These are phyloP conservation scores for Aschersonia sp. DNA, from an alignment of 2,329 filamentous ascomycete species.

Conservation along the genomic window DNA sequence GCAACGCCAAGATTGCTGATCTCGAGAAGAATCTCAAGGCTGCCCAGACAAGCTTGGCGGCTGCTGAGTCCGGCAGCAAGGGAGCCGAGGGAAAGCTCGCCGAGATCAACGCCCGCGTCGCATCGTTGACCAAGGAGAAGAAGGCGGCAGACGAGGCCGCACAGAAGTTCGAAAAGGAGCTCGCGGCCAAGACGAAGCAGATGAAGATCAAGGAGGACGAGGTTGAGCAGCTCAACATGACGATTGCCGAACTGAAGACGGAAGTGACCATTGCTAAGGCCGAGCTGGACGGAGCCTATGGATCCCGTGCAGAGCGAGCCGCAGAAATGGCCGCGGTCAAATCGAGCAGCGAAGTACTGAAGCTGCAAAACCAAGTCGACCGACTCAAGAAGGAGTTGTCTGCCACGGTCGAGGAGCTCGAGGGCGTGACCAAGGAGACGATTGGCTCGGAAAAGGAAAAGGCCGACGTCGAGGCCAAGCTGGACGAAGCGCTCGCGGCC, in stretches of 20 bases:
- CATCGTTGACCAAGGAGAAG: slow-evolving; percentile 13
- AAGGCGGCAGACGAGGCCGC: slow-evolving; percentile 13
- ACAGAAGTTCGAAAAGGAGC: slow-evolving; percentile 12
- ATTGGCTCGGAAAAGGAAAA: slow-evolving; percentile 35
- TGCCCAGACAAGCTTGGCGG: slow-evolving; percentile 8
- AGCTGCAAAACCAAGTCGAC: slow-evolving; percentile 32
- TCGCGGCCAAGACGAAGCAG: slow-evolving; percentile 23
- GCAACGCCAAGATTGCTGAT: slow-evolving; percentile 22
- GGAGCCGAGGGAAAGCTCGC: slow-evolving; percentile 19
- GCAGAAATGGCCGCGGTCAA: slow-evolving; percentile 41
- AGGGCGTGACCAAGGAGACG: slow-evolving; percentile 37
- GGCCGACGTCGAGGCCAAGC: slow-evolving; percentile 25
- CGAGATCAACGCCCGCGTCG: slow-evolving; percentile 16
- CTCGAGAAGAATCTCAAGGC: slow-evolving; percentile 17
- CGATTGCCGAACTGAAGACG: slow-evolving; percentile 44
- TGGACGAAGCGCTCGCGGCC: slow-evolving; percentile 15
- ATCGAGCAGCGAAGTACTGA: slow-evolving; percentile 27
- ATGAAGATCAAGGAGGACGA: slow-evolving; percentile 34
- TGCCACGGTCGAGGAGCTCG: slow-evolving; percentile 34
- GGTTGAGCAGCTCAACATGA: slow-evolving; percentile 33
- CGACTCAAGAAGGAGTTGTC: slow-evolving; percentile 35
- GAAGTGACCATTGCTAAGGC: slow-evolving; percentile 46
- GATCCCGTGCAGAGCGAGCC: slow-evolving; percentile 41
- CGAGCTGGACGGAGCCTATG: slow-evolving; percentile 47
- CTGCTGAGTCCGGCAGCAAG: slow-evolving; percentile 22